Conservation (phyloP, 169 alveolate species). For the Eimeria necatrix region DNA sequence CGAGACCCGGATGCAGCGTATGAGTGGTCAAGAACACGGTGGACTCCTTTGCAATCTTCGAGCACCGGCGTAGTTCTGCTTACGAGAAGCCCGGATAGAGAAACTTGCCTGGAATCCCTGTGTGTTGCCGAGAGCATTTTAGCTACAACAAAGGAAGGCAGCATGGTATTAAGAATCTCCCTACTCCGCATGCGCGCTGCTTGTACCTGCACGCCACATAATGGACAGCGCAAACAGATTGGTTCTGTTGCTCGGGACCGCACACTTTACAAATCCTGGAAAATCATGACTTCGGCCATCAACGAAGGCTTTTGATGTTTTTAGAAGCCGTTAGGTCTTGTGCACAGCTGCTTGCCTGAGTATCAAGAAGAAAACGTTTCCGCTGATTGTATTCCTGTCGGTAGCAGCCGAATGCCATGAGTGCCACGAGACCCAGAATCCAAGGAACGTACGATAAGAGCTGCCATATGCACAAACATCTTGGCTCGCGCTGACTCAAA, state of each 20-base stretch:
- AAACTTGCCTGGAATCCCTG: constrained; percentile 46
- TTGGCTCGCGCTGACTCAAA: constrained; percentile 54
- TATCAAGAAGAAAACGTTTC: constrained; percentile 86
- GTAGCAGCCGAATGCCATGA: constrained; percentile 88
- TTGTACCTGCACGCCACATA: constrained; percentile 54
- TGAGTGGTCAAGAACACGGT: too few species aligned
- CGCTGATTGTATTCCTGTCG: constrained; percentile 91
- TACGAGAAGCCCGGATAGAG: too few species aligned
- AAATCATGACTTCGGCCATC: neutral
- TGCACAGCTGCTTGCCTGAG: constrained; percentile 83
- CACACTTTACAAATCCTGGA: neutral
- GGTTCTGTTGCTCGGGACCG: neutral
- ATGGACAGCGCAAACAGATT: neutral
- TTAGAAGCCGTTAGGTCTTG: neutral
- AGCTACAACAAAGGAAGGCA: constrained; percentile 93
- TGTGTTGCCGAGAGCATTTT: constrained; percentile 78
- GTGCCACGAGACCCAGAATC: constrained; percentile 66
- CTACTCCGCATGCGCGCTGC: constrained; percentile 89
- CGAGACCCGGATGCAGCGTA: too few species aligned
- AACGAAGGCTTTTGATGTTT: neutral
- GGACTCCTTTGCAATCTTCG: too few species aligned
- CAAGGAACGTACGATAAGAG: constrained; percentile 54
- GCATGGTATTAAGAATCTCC: constrained; percentile 93
- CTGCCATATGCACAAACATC: constrained; percentile 73
- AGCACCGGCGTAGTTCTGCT: too few species aligned